Evolutionary conservation across 148 eudicot species (phyloP).

Genomic region (Vaccinium myrtillus): DNA sequence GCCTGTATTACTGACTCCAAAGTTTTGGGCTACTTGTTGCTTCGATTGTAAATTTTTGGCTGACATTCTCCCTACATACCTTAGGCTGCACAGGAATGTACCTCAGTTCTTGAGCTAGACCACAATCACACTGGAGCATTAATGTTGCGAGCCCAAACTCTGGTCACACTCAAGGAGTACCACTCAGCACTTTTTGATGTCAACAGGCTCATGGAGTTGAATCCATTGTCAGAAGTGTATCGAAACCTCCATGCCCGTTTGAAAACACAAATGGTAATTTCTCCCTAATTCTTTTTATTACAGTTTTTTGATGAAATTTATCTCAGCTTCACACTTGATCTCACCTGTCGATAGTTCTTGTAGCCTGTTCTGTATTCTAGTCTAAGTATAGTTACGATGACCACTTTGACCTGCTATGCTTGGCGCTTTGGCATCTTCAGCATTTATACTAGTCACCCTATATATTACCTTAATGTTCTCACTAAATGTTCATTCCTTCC

Average conservation of each 20-base stretch:
- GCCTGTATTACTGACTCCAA: background rate
- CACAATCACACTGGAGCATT: conserved; percentile 83
- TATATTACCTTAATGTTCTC: background rate
- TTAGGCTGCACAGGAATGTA: conserved; percentile 92
- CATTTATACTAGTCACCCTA: background rate
- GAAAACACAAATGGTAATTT: conserved; percentile 80
- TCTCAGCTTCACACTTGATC: background rate
- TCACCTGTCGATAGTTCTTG: background rate
- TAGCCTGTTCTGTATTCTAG: background rate
- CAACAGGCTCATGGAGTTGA: conserved; percentile 75
- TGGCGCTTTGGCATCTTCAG: background rate
- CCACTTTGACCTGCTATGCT: background rate
- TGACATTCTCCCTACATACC: conserved; percentile 20
- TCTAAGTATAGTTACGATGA: background rate
- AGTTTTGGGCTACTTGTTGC: background rate
- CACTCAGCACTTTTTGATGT: conserved; percentile 91
- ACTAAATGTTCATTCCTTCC: background rate
- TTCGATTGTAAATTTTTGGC: background rate
- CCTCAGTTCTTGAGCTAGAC: conserved; percentile 92
- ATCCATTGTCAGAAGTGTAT: conserved; percentile 89
- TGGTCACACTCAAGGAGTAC: conserved; percentile 87
- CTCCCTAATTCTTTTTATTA: conserved; percentile 12
- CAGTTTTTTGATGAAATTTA: background rate
- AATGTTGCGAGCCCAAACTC: conserved; percentile 94
- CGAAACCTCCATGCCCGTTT: conserved; percentile 75